Evolutionary conservation across 345 rosid species (phyloP).

Genomic region (Eucalyptus regnans): DNA sequence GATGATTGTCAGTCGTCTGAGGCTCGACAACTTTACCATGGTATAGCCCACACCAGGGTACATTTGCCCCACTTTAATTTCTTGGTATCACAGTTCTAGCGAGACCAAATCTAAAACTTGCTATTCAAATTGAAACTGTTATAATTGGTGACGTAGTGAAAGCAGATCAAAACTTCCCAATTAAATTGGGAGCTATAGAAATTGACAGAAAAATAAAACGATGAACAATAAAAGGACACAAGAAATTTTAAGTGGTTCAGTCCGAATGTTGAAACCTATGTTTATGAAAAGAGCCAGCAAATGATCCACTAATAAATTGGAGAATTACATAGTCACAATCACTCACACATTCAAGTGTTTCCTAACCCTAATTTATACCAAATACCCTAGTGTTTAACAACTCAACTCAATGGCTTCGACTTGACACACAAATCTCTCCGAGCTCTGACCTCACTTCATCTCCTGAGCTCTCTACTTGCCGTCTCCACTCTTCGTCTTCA

Average conservation of each 20-base stretch:
- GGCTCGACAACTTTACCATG: no score
- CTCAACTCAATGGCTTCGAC: no score
- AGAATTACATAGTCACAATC: no score
- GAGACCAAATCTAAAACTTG: neutral
- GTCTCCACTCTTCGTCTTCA: neutral
- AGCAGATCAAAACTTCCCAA: neutral
- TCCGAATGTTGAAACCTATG: no score
- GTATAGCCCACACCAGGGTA: no score
- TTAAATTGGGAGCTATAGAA: neutral
- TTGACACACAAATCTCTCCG: neutral
- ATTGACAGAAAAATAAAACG: no score
- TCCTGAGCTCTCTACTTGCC: neutral
- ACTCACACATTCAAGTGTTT: no score
- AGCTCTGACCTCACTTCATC: neutral
- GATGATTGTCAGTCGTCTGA: neutral
- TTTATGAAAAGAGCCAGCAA: no score
- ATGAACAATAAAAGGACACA: neutral
- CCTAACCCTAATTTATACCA: no score
- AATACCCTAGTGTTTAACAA: no score
- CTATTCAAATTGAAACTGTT: neutral
- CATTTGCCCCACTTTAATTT: no score
- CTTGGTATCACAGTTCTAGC: neutral
- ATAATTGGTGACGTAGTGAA: neutral
- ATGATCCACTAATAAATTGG: no score
- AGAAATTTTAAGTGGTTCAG: fast-evolving